phyloP scores from a whole-genome alignment of 768 basidiomycete species.

The Amanita polypyramis region DNA sequence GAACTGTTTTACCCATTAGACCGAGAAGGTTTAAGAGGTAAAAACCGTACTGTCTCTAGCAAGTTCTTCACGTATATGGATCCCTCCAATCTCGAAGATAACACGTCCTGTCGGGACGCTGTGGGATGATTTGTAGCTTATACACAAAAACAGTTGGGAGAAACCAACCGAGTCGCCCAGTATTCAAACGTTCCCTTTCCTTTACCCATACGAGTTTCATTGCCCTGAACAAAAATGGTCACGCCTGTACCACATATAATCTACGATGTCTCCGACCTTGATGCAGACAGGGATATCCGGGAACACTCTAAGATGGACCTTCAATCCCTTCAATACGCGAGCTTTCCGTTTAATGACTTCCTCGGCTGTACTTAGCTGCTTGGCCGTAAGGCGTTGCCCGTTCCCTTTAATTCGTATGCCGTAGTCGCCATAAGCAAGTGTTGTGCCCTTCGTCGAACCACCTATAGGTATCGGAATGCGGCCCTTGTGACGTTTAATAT shows the following conservation, averaged over 20 bases:
- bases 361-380: constrained; percentile 81
- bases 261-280: constrained; percentile 45
- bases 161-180: constrained; percentile 82
- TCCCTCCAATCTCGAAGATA: constrained; percentile 89
- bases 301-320: constrained; percentile 84
- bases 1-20: constrained; percentile 35
- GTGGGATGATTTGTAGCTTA: neutral
- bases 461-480: constrained; percentile 77
- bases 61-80: constrained; percentile 82
- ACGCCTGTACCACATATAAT: neutral
- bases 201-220: constrained; percentile 99
- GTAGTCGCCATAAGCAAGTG: constrained; percentile 85
- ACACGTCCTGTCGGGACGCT: constrained; percentile 81
- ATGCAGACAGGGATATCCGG: constrained; percentile 97
- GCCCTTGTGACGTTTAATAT: constrained; percentile 87
- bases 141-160: neutral
- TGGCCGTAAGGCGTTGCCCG: constrained; percentile 74
- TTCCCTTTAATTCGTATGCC: constrained; percentile 83
- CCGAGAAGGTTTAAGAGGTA: neutral
- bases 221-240: constrained; percentile 48
- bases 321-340: constrained; percentile 81
- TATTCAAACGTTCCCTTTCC: constrained; percentile 97
- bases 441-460: constrained; percentile 89
- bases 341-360: constrained; percentile 85
- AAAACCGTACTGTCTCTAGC: constrained; percentile 71